Conservation (phyloP, 1,284 basidiomycete species). For the Abortiporus biennis region DNA sequence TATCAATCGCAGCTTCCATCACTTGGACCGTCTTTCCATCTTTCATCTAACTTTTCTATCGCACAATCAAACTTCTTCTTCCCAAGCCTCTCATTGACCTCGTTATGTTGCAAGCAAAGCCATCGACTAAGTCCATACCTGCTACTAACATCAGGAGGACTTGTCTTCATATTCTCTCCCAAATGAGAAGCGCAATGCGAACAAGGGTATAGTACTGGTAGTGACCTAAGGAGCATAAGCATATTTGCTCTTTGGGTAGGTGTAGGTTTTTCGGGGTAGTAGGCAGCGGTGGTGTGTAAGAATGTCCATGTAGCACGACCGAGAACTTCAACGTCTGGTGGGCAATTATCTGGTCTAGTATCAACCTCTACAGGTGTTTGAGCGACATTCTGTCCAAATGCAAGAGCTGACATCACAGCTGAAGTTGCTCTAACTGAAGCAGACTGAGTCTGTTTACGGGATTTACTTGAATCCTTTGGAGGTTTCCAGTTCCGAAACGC, state of each 20-base stretch:
- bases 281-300: constrained; percentile 88
- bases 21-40: constrained; percentile 87
- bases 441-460: constrained; percentile 9
- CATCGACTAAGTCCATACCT: constrained; percentile 69
- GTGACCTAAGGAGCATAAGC: constrained; percentile 67
- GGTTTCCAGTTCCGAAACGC: constrained; percentile 75
- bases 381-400: constrained; percentile 28
- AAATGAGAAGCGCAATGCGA: constrained; percentile 80
- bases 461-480: constrained; percentile 15
- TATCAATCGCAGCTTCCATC: constrained; percentile 92
- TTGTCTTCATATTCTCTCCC: constrained; percentile 52
- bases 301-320: constrained; percentile 94
- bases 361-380: constrained; percentile 30
- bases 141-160: constrained; percentile 73
- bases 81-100: constrained; percentile 82
- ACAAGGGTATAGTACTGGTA: constrained; percentile 87
- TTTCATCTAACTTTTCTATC: constrained; percentile 60
- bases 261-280: constrained; percentile 81
- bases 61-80: constrained; percentile 79
- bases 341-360: constrained; percentile 65
- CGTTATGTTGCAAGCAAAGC: constrained; percentile 90
- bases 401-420: constrained; percentile 34
- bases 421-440: constrained; percentile 21
- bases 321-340: constrained; percentile 81
- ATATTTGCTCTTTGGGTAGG: constrained; percentile 73